phyloP scores from a whole-genome alignment of 768 basidiomycete species.

The Lentinula sp. region DNA sequence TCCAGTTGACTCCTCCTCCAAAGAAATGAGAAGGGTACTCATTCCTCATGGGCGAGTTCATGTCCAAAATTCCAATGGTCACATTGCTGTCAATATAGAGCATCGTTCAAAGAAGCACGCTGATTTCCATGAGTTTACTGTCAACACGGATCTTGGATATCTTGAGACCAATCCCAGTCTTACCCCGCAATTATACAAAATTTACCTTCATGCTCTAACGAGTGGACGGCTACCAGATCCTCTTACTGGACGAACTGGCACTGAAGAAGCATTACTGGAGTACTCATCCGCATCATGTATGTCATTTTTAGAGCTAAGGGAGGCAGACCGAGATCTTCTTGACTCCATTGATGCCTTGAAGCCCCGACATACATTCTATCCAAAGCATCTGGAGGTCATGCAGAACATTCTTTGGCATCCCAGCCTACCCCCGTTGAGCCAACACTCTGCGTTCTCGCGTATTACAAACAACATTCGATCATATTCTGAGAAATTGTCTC shows the following conservation, averaged over 20 bases:
- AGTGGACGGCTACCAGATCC: conserved; percentile 27
- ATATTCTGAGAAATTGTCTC: conserved; percentile 16
- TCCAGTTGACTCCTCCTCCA: conserved; percentile 20
- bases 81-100: neutral
- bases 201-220: conserved; percentile 30
- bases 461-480: conserved; percentile 10
- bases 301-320: conserved; percentile 23
- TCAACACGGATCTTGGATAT: conserved; percentile 24
- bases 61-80: neutral
- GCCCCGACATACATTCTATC: conserved; percentile 21
- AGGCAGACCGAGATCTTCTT: conserved; percentile 17
- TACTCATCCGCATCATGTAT: conserved; percentile 21
- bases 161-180: conserved; percentile 21
- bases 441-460: conserved; percentile 13
- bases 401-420: conserved; percentile 24
- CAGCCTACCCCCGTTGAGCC: conserved; percentile 11
- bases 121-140: conserved; percentile 20
- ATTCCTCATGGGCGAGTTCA: neutral
- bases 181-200: conserved; percentile 19
- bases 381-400: conserved; percentile 20
- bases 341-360: conserved; percentile 18
- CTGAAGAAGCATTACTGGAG: conserved; percentile 27
- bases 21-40: conserved; percentile 9
- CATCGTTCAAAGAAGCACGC: neutral
- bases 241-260: conserved; percentile 26